Evolutionary conservation across 1,139 yeast species (phyloP).

Genomic region (Saccharomyces hybrid): DNA sequence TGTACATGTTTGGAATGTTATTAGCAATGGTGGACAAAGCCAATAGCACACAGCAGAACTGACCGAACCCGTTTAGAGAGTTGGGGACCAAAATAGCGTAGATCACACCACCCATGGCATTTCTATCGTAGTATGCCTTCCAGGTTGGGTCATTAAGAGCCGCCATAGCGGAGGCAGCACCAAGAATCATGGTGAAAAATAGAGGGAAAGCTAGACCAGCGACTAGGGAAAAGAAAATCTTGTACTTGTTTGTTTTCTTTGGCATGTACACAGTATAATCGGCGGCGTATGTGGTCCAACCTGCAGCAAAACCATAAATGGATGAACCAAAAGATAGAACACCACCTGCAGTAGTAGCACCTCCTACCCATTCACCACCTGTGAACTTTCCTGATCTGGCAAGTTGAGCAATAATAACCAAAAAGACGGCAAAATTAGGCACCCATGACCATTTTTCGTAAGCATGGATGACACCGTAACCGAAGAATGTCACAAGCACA

Average conservation of each 20-base stretch:
- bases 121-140: slow-evolving; percentile 35
- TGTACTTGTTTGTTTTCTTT: slow-evolving; percentile 47
- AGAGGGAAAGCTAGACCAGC: slow-evolving; percentile 61
- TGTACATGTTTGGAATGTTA: slow-evolving; percentile 87
- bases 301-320: slow-evolving; percentile 82
- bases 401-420: slow-evolving; percentile 71
- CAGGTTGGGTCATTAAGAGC: slow-evolving; percentile 37
- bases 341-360: slow-evolving; percentile 58
- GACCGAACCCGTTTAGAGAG: slow-evolving; percentile 82
- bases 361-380: slow-evolving; percentile 35
- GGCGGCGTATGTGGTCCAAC: slow-evolving; percentile 89
- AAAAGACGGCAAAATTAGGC: slow-evolving; percentile 63
- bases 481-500: slow-evolving; percentile 68
- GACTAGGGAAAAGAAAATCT: slow-evolving; percentile 55
- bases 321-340: slow-evolving; percentile 80
- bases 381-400: slow-evolving; percentile 55
- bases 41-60: slow-evolving; percentile 74
- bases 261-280: slow-evolving; percentile 86
- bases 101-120: slow-evolving; percentile 70
- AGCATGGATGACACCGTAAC: slow-evolving; percentile 70
- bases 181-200: slow-evolving; percentile 64
- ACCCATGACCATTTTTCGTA: slow-evolving; percentile 87
- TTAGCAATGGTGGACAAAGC: slow-evolving; percentile 81
- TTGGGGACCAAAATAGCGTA: slow-evolving; percentile 67
- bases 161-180: slow-evolving; percentile 82